Conservation (phyloP, 2,329 filamentous ascomycete species). For the Aspergillus unguis region DNA sequence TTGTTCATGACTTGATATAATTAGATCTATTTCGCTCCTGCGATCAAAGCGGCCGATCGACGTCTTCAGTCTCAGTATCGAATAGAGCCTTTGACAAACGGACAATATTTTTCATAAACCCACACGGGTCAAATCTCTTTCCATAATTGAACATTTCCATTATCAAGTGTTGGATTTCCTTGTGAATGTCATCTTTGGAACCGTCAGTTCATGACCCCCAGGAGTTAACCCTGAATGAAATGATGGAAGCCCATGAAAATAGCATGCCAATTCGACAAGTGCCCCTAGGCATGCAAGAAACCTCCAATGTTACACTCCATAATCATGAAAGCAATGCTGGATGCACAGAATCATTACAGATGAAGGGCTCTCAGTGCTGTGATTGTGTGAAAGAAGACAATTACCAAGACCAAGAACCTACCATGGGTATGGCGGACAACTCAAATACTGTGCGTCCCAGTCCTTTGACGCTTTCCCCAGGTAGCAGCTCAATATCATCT, state of each 20-base stretch:
- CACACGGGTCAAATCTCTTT: too few species aligned
- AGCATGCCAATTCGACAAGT: background rate
- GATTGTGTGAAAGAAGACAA: background rate
- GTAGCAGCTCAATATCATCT: background rate
- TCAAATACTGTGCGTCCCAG: conserved; percentile 1
- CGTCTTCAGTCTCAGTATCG: background rate
- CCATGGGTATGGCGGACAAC: background rate
- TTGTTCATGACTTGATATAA: conserved; percentile 5
- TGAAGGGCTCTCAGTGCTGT: background rate
- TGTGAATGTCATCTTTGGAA: background rate
- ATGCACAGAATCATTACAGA: background rate
- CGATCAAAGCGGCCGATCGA: background rate
- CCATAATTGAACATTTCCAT: background rate
- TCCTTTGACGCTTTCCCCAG: conserved; percentile 4
- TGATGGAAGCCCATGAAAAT: background rate
- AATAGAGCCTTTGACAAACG: background rate
- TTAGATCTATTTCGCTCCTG: background rate
- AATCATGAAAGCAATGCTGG: background rate
- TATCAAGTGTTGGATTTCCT: background rate
- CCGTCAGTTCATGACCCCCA: background rate
- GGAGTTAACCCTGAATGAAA: background rate
- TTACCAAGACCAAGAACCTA: background rate
- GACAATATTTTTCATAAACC: background rate
- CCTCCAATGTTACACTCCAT: background rate
- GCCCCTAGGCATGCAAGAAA: background rate